phyloP scores from a whole-genome alignment of 1,284 basidiomycete genomes.

The Apiotrichum veenhuisii region DNA sequence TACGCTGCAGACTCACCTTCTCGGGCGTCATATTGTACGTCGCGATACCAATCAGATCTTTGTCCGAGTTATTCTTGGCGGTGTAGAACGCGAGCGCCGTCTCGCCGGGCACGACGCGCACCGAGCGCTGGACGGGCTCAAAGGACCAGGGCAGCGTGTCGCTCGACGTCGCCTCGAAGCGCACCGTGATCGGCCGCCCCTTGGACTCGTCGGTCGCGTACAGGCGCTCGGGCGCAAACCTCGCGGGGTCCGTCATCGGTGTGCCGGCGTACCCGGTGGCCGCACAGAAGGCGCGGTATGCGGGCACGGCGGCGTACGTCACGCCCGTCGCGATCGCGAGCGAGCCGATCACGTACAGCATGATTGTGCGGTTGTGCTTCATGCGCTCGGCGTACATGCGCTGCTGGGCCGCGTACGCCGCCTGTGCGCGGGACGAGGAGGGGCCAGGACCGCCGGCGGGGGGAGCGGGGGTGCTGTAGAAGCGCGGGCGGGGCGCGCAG shows the following conservation, averaged over 20 bases:
- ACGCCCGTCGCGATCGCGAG: slow-evolving; percentile 76
- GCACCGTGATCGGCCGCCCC: slow-evolving; percentile 74
- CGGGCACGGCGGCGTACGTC: slow-evolving; percentile 92
- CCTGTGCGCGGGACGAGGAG: not conserved
- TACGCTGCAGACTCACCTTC: slow-evolving; percentile 49
- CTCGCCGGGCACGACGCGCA: slow-evolving; percentile 90
- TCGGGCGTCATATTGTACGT: slow-evolving; percentile 83
- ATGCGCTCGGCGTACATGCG: slow-evolving; percentile 37
- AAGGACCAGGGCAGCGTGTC: slow-evolving; percentile 93
- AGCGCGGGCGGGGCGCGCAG: not conserved
- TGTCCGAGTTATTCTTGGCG: slow-evolving; percentile 76
- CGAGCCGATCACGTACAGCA: slow-evolving; percentile 48
- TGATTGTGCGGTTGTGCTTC: slow-evolving; percentile 31
- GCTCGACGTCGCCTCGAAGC: slow-evolving; percentile 88
- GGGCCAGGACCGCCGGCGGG: not conserved
- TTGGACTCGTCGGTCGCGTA: slow-evolving; percentile 65
- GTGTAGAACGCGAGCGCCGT: slow-evolving; percentile 95
- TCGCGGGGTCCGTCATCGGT: slow-evolving; percentile 77
- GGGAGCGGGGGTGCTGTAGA: not conserved
- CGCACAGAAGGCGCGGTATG: slow-evolving; percentile 96
- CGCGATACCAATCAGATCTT: slow-evolving; percentile 96
- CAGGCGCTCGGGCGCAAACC: slow-evolving; percentile 75
- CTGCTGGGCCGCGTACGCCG: slow-evolving; percentile 4
- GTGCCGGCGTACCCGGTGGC: slow-evolving; percentile 96
- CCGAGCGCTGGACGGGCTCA: slow-evolving; percentile 81